Evolutionary conservation across 148 eudicot genomes (phyloP).

Genomic region (Heliosperma pusillum): DNA sequence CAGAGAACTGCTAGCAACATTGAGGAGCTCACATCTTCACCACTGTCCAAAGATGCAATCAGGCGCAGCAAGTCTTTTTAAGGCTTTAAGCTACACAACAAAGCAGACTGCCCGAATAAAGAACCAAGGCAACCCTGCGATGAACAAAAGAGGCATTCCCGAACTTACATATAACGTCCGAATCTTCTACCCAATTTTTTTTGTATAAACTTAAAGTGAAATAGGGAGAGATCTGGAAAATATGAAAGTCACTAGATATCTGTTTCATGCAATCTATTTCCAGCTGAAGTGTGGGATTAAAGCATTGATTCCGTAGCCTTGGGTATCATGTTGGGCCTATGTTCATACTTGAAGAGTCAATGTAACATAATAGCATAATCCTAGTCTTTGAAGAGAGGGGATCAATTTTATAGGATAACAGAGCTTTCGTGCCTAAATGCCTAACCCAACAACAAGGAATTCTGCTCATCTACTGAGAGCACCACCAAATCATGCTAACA

Average conservation of each 20-base stretch:
- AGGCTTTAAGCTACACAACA: too few species aligned
- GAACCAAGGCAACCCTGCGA: too few species aligned
- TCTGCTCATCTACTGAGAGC: slow-evolving; percentile 3
- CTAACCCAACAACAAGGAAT: not conserved
- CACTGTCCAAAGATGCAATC: too few species aligned
- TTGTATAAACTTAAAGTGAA: too few species aligned
- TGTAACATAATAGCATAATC: not conserved
- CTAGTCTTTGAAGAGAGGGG: not conserved
- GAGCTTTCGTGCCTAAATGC: not conserved
- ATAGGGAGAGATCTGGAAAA: not conserved
- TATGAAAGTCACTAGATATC: too few species aligned
- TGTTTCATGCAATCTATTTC: not conserved
- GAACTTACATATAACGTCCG: too few species aligned
- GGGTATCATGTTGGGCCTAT: not conserved
- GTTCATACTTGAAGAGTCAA: not conserved
- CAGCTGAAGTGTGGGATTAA: not conserved
- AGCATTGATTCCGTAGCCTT: not conserved
- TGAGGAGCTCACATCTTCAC: too few species aligned
- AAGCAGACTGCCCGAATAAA: too few species aligned
- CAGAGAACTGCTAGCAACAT: too few species aligned
- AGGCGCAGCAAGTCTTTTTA: too few species aligned
- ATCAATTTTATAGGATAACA: not conserved
- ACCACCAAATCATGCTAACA: slow-evolving; percentile 20
- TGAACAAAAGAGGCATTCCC: too few species aligned
- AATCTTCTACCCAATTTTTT: too few species aligned